Evolutionary conservation across 495 filamentous ascomycete genomes (phyloP).

Genomic region (Choiromyces venosus): DNA sequence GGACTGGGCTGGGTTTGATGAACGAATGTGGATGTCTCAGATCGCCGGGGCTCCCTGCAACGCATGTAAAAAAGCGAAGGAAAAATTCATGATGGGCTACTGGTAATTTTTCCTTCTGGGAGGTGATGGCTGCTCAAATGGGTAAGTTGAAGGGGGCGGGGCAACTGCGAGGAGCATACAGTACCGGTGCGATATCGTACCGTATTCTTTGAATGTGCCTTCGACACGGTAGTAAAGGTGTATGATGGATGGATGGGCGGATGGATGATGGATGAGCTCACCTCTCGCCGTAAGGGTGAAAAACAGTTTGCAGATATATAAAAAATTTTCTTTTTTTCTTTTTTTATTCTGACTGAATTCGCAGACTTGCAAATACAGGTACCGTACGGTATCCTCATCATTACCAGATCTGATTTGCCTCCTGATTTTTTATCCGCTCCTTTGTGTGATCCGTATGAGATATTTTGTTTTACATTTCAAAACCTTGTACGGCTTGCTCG

Average conservation of each 20-base stretch:
- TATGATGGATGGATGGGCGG: background rate
- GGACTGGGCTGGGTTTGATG: conserved; percentile 22
- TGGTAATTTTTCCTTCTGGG: background rate
- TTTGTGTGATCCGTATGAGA: background rate
- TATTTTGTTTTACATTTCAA: background rate
- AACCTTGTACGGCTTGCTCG: background rate
- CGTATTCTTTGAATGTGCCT: background rate
- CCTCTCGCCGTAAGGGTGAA: background rate
- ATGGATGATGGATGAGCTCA: background rate
- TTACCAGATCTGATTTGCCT: background rate
- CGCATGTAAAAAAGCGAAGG: conserved; percentile 4
- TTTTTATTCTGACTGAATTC: background rate
- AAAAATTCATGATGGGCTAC: background rate
- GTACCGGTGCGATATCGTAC: background rate
- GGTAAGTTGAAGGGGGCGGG: background rate
- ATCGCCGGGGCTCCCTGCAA: conserved; percentile 38
- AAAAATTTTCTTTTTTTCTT: background rate
- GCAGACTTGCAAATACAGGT: background rate
- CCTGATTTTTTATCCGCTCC: background rate
- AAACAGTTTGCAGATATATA: background rate
- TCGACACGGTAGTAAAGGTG: background rate
- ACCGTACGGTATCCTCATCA: background rate
- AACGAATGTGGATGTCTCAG: conserved; percentile 32
- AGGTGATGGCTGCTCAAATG: background rate
- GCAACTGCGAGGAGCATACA: background rate